phyloP scores from a whole-genome alignment of 768 basidiomycete species.

The Mycena vitilis region DNA sequence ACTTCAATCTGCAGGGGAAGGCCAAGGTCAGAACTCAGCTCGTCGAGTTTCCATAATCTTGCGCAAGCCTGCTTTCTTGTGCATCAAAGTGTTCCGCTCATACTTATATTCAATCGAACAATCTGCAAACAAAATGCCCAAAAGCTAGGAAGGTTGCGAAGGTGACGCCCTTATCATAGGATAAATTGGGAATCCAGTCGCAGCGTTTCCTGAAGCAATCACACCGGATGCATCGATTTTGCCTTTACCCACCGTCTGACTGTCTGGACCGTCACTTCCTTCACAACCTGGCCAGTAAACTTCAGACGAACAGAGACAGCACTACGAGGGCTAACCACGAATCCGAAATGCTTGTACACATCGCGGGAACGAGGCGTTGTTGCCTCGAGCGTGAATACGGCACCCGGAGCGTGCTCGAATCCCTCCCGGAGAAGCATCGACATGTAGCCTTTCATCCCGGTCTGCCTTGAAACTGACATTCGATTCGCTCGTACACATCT shows the following conservation, averaged over 20 bases:
- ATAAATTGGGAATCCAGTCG: constrained; percentile 28
- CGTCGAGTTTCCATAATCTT: too few relatives aligned
- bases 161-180: constrained; percentile 11
- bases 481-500: not conserved
- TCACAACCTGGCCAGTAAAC: constrained; percentile 11
- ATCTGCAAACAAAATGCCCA: too few relatives aligned
- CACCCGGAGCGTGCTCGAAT: constrained; percentile 20
- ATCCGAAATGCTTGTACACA: constrained; percentile 27
- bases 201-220: not conserved
- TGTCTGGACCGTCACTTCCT: not conserved
- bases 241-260: constrained; percentile 21
- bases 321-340: constrained; percentile 27
- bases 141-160: too few relatives aligned
- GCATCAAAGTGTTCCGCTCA: too few relatives aligned
- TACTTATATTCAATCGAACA: too few relatives aligned
- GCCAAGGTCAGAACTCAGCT: too few relatives aligned
- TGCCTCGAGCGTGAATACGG: constrained; percentile 29
- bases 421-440: constrained; percentile 29
- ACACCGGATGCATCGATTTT: constrained; percentile 15
- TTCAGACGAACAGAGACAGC: not conserved
- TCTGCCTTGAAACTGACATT: not conserved
- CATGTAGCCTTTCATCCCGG: constrained; percentile 21
- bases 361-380: constrained; percentile 18
- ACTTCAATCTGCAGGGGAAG: too few relatives aligned
- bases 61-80: too few relatives aligned